Conservation (phyloP, 352 stramenopile species). For the Aphanomyces invadans region DNA sequence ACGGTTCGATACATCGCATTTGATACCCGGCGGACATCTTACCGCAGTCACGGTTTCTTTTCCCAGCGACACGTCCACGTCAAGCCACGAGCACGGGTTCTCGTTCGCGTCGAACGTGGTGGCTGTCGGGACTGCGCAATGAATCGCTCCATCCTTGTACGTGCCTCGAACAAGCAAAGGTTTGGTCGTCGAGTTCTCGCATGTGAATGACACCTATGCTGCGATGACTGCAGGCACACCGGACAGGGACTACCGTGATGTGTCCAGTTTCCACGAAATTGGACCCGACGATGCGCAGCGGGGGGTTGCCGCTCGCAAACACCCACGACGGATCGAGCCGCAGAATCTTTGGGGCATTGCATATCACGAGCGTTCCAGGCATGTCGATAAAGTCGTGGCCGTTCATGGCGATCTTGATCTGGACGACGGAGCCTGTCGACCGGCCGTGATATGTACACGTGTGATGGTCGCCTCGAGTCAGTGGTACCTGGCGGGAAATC, state of each 20-base stretch:
- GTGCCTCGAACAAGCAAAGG: background rate
- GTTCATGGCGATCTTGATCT: slow-evolving; percentile 21
- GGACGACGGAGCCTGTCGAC: background rate
- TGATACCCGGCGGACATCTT: no score
- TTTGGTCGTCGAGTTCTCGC: background rate
- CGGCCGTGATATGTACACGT: no score
- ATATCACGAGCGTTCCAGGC: background rate
- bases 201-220: slow-evolving; percentile 19
- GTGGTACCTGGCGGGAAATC: slow-evolving; percentile 22
- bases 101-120: background rate
- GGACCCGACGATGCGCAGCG: slow-evolving; percentile 12
- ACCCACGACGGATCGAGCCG: slow-evolving; percentile 13
- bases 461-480: no score
- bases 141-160: slow-evolving; percentile 10
- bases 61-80: slow-evolving; percentile 9
- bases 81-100: background rate
- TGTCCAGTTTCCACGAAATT: slow-evolving; percentile 17
- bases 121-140: slow-evolving; percentile 6
- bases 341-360: slow-evolving; percentile 20
- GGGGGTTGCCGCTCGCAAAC: slow-evolving; percentile 8
- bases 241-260: slow-evolving; percentile 19
- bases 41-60: slow-evolving; percentile 5
- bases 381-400: slow-evolving; percentile 22
- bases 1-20: background rate
- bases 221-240: no score